phyloP scores from a whole-genome alignment of 1,139 yeast genomes.

The Taphrina pruni region DNA sequence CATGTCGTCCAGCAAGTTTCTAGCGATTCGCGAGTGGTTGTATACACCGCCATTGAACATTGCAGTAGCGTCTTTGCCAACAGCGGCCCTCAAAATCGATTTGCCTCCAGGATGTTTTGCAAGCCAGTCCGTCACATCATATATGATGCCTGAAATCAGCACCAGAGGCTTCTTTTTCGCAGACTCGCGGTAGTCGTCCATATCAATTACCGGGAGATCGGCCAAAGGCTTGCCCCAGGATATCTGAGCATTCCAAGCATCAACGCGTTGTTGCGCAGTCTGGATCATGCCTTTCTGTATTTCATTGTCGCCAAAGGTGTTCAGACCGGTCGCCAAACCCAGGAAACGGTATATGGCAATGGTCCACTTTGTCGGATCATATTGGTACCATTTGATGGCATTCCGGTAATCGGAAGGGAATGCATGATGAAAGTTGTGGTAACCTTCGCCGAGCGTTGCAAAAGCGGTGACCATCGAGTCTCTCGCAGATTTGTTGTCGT shows the following conservation, averaged over 20 bases:
- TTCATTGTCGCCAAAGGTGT: slow-evolving; percentile 91
- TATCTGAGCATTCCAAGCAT: slow-evolving; percentile 73
- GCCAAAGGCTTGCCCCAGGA: slow-evolving; percentile 92
- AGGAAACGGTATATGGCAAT: slow-evolving; percentile 74
- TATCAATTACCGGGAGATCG: slow-evolving; percentile 89
- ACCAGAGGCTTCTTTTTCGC: slow-evolving; percentile 64
- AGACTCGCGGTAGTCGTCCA: slow-evolving; percentile 74
- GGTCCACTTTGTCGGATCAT: slow-evolving; percentile 89
- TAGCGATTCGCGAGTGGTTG: slow-evolving; percentile 96
- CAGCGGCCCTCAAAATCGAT: slow-evolving; percentile 79
- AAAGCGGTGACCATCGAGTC: slow-evolving; percentile 93
- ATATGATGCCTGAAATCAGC: slow-evolving; percentile 91
- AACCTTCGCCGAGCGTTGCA: slow-evolving; percentile 97
- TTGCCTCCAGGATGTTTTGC: slow-evolving; percentile 98
- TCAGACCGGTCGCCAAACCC: slow-evolving; percentile 88
- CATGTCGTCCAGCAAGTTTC: slow-evolving; percentile 91
- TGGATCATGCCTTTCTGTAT: slow-evolving; percentile 95
- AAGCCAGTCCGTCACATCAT: slow-evolving; percentile 82
- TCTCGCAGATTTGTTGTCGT: slow-evolving; percentile 94
- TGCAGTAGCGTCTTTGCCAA: slow-evolving; percentile 95
- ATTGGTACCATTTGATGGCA: slow-evolving; percentile 98
- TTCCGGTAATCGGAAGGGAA: slow-evolving; percentile 98
- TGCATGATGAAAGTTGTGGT: slow-evolving; percentile 99
- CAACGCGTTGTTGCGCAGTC: slow-evolving; percentile 95
- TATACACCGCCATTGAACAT: slow-evolving; percentile 98